Conservation (phyloP, 1,284 basidiomycete species). For the Irpex sp. region DNA sequence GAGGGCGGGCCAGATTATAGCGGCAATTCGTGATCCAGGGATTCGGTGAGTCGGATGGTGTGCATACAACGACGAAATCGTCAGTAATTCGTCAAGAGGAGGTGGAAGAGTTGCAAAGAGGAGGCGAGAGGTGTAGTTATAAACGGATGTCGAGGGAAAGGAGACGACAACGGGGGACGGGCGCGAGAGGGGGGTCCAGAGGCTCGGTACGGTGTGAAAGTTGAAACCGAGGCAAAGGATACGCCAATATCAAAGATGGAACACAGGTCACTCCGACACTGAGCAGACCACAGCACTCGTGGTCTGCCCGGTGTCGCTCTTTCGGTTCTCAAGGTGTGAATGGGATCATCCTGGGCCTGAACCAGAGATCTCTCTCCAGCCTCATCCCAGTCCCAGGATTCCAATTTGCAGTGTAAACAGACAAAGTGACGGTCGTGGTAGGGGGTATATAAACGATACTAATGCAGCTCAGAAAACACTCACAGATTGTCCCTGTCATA, state of each 20-base stretch:
- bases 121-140: not conserved
- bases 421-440: constrained; percentile 7
- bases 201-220: constrained; percentile 11
- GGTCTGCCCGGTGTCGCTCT: not conserved
- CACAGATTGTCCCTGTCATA: constrained; percentile 31
- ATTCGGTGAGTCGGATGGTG: not conserved
- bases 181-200: constrained; percentile 18
- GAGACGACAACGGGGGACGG: constrained; percentile 10
- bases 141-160: not conserved
- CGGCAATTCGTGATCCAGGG: not conserved
- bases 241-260: not conserved
- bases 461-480: constrained; percentile 17
- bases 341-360: not conserved
- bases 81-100: constrained; percentile 1
- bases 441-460: not conserved
- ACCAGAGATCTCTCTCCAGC: not conserved
- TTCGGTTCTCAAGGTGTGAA: not conserved
- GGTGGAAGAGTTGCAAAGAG: not conserved
- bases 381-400: not conserved
- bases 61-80: not conserved
- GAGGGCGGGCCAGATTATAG: not conserved
- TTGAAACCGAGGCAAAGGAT: not conserved
- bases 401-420: not conserved
- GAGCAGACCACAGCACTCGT: not conserved
- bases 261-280: not conserved